Percentiles rank a stretch among this genome's conserved stretches.
Evolutionary conservation across 2,329 filamentous ascomycete genomes (phyloP).

Genomic region (Microdochium paspali): DNA sequence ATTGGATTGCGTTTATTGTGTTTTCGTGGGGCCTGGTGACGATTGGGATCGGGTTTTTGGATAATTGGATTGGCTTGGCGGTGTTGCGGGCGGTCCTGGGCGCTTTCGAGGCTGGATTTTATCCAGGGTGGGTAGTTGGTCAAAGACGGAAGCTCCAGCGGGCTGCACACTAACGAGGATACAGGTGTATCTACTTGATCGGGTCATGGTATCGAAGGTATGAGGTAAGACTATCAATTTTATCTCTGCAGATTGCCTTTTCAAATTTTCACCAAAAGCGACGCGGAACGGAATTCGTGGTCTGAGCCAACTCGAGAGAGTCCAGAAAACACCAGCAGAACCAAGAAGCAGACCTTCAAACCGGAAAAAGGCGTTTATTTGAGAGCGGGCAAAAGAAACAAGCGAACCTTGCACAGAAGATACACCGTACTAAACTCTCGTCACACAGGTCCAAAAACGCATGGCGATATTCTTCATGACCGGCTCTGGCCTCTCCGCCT

Average conservation of each 20-base stretch:
- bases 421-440: conserved; percentile 60
- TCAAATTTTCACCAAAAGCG: no score
- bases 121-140: conserved; percentile 32
- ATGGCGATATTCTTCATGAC: conserved; percentile 18
- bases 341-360: no score
- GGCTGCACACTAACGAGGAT: conserved; percentile 25
- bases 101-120: conserved; percentile 34
- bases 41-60: conserved; percentile 18
- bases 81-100: conserved; percentile 30
- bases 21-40: conserved; percentile 21
- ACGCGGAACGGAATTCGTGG: no score
- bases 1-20: conserved; percentile 18
- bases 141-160: conserved; percentile 4
- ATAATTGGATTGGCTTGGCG: conserved; percentile 15
- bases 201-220: conserved; percentile 21
- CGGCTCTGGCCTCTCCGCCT: conserved; percentile 15
- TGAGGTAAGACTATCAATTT: conserved; percentile 12
- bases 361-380: no score
- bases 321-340: no score
- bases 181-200: conserved; percentile 24
- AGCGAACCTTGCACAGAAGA: conserved; percentile 14
- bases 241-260: no score
- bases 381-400: no score
- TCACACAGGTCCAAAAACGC: conserved; percentile 32
- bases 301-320: no score